Evolutionary conservation across 768 basidiomycete species (phyloP).

Genomic region (Melanogaster broomeanus): DNA sequence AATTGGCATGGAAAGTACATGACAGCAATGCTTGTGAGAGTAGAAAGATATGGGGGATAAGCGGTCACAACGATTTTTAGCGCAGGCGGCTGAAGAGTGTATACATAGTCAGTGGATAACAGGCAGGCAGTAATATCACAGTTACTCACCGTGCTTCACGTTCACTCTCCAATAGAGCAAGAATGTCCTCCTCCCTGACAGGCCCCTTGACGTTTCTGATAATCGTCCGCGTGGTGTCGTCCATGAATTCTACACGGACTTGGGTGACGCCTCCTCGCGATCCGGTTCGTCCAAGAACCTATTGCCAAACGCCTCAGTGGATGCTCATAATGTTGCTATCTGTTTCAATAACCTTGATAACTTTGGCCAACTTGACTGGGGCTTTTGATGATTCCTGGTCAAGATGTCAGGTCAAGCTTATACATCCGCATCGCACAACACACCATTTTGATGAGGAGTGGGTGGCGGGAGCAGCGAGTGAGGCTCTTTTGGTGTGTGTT

Average conservation of each 20-base stretch:
- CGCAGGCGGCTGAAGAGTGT: constrained; percentile 20
- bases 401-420: not conserved
- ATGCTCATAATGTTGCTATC: not conserved
- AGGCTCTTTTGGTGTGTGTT: too few species aligned
- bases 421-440: constrained; percentile 1
- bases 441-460: constrained; percentile 23
- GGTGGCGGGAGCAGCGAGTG: not conserved
- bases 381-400: constrained; percentile 81
- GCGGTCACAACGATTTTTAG: constrained; percentile 5
- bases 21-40: not conserved
- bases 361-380: constrained; percentile 96
- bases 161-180: constrained; percentile 96
- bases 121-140: too few species aligned
- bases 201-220: constrained; percentile 99
- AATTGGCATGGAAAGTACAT: too few species aligned
- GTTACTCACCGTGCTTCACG: constrained; percentile 92
- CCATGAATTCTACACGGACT: constrained; percentile 99
- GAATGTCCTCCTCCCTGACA: constrained; percentile 93
- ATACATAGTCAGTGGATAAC: not conserved
- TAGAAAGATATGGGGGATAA: not conserved
- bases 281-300: constrained; percentile 98
- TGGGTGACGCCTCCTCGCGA: constrained; percentile 99
- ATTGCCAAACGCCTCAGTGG: constrained; percentile 11
- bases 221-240: constrained; percentile 92
- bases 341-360: constrained; percentile 75